Percentiles rank a stretch among this genome's conserved stretches.
phyloP scores from a whole-genome alignment of 257 asterid species.

The Perilla frutescens region DNA sequence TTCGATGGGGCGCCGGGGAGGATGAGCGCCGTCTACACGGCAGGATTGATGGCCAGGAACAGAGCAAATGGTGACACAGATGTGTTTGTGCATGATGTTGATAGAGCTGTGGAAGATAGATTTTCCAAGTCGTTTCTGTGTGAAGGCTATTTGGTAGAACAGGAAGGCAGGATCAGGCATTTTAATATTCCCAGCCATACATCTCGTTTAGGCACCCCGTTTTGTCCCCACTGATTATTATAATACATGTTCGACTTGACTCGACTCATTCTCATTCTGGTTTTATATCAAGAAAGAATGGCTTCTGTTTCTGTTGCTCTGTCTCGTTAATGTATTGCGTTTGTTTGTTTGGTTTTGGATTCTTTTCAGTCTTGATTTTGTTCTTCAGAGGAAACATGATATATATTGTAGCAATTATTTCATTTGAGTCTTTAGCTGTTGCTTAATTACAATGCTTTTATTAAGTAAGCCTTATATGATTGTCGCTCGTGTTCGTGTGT shows the following conservation, averaged over 20 bases:
- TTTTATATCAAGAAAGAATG: too few relatives aligned
- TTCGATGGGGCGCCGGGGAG: constrained; percentile 78
- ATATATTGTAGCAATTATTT: too few relatives aligned
- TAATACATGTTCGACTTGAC: background rate
- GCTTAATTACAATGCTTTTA: too few relatives aligned
- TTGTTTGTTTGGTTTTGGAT: too few relatives aligned
- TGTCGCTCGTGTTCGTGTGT: too few relatives aligned
- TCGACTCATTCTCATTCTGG: too few relatives aligned
- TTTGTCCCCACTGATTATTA: constrained; percentile 56
- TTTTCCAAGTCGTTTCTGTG: constrained; percentile 72
- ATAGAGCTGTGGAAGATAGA: constrained; percentile 67
- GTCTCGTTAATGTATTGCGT: too few relatives aligned
- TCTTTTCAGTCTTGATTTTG: too few relatives aligned
- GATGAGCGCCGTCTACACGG: constrained; percentile 82
- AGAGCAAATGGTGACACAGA: constrained; percentile 70
- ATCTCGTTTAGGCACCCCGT: constrained; percentile 52
- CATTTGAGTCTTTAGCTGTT: too few relatives aligned
- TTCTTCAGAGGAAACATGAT: too few relatives aligned
- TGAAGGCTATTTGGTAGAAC: constrained; percentile 65
- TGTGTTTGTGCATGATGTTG: constrained; percentile 89
- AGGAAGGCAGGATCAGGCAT: constrained; percentile 72
- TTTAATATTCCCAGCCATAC: constrained; percentile 72
- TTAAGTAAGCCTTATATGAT: too few relatives aligned
- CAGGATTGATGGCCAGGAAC: constrained; percentile 80
- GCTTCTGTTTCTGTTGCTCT: too few relatives aligned